phyloP scores from a whole-genome alignment of 345 rosid genomes.

The Hibiscus tridactylites region DNA sequence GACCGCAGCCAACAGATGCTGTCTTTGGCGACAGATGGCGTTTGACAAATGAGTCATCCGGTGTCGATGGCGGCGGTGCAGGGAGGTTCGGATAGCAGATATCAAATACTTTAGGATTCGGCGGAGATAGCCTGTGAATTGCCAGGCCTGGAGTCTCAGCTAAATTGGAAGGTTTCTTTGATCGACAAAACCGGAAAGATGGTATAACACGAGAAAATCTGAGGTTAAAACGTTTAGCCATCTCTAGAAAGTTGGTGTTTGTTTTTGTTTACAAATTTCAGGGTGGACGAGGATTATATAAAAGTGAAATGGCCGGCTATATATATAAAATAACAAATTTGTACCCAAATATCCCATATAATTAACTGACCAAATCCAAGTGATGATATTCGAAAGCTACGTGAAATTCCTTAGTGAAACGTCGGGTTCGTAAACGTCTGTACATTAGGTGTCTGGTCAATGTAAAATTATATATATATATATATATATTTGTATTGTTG shows the following conservation, averaged over 20 bases:
- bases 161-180: conserved; percentile 11
- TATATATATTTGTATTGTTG: not conserved
- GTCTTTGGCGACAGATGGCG: not conserved
- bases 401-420: not conserved
- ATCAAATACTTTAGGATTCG: not conserved
- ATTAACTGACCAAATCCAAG: conserved; percentile 1
- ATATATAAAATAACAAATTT: not conserved
- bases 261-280: not conserved
- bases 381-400: not conserved
- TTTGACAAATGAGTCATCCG: not conserved
- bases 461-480: not conserved
- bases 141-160: not conserved
- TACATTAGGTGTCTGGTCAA: not conserved
- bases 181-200: conserved; percentile 40
- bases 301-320: not conserved
- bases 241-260: not conserved
- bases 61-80: conserved; percentile 7
- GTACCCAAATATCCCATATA: not conserved
- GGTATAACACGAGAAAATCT: conserved; percentile 28
- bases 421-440: not conserved
- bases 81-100: not conserved
- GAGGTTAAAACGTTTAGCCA: conserved; percentile 36
- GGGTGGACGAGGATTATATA: not conserved
- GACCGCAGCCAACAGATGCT: not conserved
- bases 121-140: not conserved